Evolutionary conservation across 2,329 filamentous ascomycete species (phyloP).

Genomic region (Sporothrix globosa): DNA sequence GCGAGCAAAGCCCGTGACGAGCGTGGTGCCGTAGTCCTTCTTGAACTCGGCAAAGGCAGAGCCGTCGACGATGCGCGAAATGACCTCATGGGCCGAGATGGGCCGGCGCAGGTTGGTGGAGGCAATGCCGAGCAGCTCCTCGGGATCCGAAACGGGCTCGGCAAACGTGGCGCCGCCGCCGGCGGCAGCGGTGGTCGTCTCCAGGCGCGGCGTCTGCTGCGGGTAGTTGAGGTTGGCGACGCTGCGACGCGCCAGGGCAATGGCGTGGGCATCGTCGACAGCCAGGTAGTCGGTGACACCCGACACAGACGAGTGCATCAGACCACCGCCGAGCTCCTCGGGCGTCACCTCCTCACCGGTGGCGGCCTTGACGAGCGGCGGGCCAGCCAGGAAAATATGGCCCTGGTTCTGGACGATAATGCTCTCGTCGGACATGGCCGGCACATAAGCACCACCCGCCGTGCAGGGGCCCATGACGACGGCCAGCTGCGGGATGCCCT

Average conservation of each 20-base stretch:
- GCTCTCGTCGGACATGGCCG: conserved; percentile 95
- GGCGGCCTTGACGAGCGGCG: conserved; percentile 91
- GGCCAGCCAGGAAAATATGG: conserved; percentile 96
- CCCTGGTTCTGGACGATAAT: conserved; percentile 96
- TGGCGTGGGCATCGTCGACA: conserved; percentile 88
- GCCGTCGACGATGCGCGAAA: conserved; percentile 89
- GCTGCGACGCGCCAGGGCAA: conserved; percentile 81
- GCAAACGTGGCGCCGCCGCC: conserved; percentile 52
- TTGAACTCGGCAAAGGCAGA: conserved; percentile 95
- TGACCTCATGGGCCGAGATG: conserved; percentile 85
- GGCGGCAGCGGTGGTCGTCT: conserved; percentile 48
- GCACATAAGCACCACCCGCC: conserved; percentile 92
- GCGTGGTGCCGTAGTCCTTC: conserved; percentile 80
- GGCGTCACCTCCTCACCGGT: conserved; percentile 90
- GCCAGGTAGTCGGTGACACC: conserved; percentile 95
- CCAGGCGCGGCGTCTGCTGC: conserved; percentile 42
- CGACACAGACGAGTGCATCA: conserved; percentile 85
- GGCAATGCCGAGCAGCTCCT: conserved; percentile 85
- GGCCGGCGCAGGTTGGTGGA: conserved; percentile 86
- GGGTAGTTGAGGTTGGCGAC: conserved; percentile 86
- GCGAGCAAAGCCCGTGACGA: conserved; percentile 87
- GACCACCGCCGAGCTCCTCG: conserved; percentile 88
- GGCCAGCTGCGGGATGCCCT: conserved; percentile 88
- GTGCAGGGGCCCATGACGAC: conserved; percentile 98
- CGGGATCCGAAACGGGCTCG: conserved; percentile 78